Percentiles rank a stretch among this genome's conserved stretches.
Evolutionary conservation across 495 filamentous ascomycete species (phyloP).

Genomic region (Melanomma pulvis-pyrius): DNA sequence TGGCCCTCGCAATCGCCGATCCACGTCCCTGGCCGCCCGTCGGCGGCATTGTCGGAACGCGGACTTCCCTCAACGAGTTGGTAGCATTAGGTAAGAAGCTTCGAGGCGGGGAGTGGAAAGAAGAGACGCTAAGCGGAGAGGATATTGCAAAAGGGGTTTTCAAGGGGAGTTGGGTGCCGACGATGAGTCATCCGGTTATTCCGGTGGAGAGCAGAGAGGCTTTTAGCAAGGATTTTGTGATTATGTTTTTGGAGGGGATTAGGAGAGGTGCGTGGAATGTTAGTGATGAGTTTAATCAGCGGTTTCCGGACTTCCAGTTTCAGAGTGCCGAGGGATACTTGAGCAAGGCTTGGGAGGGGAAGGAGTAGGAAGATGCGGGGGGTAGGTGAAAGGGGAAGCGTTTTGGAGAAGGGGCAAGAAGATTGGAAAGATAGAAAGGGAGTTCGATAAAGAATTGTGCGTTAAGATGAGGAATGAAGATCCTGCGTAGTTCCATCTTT

Average conservation of each 20-base stretch:
- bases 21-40: slow-evolving; percentile 14
- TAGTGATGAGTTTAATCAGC: slow-evolving; percentile 26
- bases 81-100: slow-evolving; percentile 21
- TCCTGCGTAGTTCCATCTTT: too few species aligned
- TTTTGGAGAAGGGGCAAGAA: too few species aligned
- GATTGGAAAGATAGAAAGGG: too few species aligned
- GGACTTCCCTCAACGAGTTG: slow-evolving; percentile 15
- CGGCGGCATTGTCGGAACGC: slow-evolving; percentile 25
- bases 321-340: slow-evolving; percentile 25
- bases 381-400: not conserved
- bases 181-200: slow-evolving; percentile 27
- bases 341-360: slow-evolving; percentile 32
- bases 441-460: too few species aligned
- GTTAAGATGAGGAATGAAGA: too few species aligned
- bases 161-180: slow-evolving; percentile 27
- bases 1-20: slow-evolving; percentile 23
- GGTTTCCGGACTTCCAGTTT: slow-evolving; percentile 24
- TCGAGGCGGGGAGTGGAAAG: slow-evolving; percentile 15
- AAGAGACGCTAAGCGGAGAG: slow-evolving; percentile 16
- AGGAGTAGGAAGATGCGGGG: not conserved
- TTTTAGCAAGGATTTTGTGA: slow-evolving; percentile 19
- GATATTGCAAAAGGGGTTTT: slow-evolving; percentile 20
- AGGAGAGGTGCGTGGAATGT: slow-evolving; percentile 28
- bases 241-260: slow-evolving; percentile 27
- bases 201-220: slow-evolving; percentile 10